Conservation (phyloP, 352 stramenopile species). For the Globisporangium spinosum region DNA sequence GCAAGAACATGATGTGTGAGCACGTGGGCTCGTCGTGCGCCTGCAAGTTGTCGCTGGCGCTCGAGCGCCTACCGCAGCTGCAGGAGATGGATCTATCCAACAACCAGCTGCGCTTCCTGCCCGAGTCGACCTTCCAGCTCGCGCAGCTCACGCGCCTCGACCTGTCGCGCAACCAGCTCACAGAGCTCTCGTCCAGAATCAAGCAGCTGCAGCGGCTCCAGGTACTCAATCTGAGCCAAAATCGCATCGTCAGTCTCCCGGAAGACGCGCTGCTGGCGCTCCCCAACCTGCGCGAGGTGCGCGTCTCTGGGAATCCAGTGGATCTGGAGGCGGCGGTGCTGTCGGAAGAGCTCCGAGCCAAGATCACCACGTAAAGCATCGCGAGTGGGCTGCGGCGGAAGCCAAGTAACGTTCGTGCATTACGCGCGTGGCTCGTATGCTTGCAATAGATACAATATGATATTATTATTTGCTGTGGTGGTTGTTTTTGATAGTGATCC, state of each 20-base stretch:
- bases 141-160: slow-evolving; percentile 50
- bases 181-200: slow-evolving; percentile 37
- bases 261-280: slow-evolving; percentile 39
- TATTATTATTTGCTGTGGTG: slow-evolving; percentile 8
- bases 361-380: slow-evolving; percentile 25
- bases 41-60: slow-evolving; percentile 76
- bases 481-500: neutral
- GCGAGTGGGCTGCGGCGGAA: slow-evolving; percentile 3
- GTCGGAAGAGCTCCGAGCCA: slow-evolving; percentile 28
- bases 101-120: slow-evolving; percentile 76
- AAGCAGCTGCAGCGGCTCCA: slow-evolving; percentile 48
- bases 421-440: neutral
- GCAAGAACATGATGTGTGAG: slow-evolving; percentile 91
- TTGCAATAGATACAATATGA: slow-evolving; percentile 11
- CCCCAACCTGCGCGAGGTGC: slow-evolving; percentile 32
- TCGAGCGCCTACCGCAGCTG: slow-evolving; percentile 70
- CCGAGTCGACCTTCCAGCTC: slow-evolving; percentile 76
- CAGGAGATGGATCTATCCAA: slow-evolving; percentile 62
- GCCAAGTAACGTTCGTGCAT: neutral
- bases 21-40: slow-evolving; percentile 83
- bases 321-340: slow-evolving; percentile 24
- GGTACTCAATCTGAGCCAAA: slow-evolving; percentile 60
- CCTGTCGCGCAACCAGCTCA: slow-evolving; percentile 65
- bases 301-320: slow-evolving; percentile 42
- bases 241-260: slow-evolving; percentile 42